Evolutionary conservation across 2,329 filamentous ascomycete species (phyloP).

Genomic region (Fusarium redolens): DNA sequence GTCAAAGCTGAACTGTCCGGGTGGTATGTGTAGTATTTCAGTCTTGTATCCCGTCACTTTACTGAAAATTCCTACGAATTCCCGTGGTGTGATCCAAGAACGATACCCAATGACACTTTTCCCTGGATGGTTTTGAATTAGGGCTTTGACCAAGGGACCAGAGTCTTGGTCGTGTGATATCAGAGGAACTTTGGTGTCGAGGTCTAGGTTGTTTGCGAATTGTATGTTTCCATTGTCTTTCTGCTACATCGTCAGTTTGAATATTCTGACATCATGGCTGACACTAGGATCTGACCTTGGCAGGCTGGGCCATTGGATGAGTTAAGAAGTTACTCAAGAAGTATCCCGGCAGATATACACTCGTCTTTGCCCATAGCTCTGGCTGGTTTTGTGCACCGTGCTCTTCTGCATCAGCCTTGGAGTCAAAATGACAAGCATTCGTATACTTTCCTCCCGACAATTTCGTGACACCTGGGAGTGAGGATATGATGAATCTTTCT

Average conservation of each 20-base stretch:
- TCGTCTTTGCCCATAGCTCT: conserved; percentile 7
- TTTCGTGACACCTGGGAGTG: background rate
- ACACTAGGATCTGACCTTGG: background rate
- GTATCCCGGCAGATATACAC: background rate
- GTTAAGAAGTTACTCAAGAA: conserved; percentile 3
- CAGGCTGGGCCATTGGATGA: conserved; percentile 10
- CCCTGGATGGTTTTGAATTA: background rate
- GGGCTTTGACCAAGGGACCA: background rate
- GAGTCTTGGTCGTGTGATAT: conserved; percentile 7
- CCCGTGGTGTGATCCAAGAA: background rate
- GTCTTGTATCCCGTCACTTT: background rate
- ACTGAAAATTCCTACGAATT: background rate
- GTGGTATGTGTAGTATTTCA: background rate
- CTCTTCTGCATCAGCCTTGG: conserved; percentile 3
- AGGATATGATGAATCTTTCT: conserved; percentile 3
- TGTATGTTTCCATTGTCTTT: background rate
- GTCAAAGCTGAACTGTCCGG: background rate
- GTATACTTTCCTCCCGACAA: conserved; percentile 4
- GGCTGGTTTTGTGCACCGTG: background rate
- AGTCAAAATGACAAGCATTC: conserved; percentile 1
- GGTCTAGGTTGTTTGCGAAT: conserved; percentile 1
- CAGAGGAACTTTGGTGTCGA: conserved; percentile 2
- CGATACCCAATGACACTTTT: background rate
- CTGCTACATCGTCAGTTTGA: background rate
- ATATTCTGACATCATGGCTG: background rate